phyloP scores from a whole-genome alignment of 768 basidiomycete species.

The Lentinula raphanica region DNA sequence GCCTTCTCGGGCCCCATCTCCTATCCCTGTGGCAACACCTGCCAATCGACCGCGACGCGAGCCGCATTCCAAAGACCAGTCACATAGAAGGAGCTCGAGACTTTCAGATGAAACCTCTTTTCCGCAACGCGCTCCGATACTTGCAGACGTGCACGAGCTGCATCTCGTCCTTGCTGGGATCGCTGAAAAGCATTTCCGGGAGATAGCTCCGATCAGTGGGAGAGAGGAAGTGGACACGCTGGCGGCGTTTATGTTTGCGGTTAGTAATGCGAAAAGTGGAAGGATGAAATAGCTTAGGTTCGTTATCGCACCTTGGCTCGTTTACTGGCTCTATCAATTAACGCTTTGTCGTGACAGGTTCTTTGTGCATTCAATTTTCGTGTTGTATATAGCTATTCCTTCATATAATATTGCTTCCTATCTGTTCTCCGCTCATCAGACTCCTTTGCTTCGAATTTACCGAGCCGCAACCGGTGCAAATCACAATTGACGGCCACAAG shows the following conservation, averaged over 20 bases:
- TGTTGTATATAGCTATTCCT: too few species aligned
- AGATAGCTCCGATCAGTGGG: constrained; percentile 41
- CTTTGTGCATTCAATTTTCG: too few species aligned
- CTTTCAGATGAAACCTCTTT: constrained; percentile 48
- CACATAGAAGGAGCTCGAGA: constrained; percentile 65
- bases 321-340: too few species aligned
- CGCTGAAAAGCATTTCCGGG: constrained; percentile 70
- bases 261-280: constrained; percentile 40
- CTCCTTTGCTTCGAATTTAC: too few species aligned
- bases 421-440: too few species aligned
- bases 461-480: too few species aligned
- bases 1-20: constrained; percentile 49
- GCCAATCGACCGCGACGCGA: constrained; percentile 74
- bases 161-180: constrained; percentile 62
- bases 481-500: too few species aligned
- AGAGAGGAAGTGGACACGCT: constrained; percentile 79
- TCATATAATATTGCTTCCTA: too few species aligned
- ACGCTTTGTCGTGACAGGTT: too few species aligned
- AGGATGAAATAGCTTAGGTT: background rate
- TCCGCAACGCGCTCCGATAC: constrained; percentile 57
- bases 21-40: constrained; percentile 44
- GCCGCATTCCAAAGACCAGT: constrained; percentile 52
- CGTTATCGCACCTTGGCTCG: background rate
- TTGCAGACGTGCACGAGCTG: constrained; percentile 66
- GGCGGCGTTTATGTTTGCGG: constrained; percentile 72